These are phyloP conservation scores for Neospora caninum DNA, from an alignment of 169 alveolate species.

Conservation along the genomic window DNA sequence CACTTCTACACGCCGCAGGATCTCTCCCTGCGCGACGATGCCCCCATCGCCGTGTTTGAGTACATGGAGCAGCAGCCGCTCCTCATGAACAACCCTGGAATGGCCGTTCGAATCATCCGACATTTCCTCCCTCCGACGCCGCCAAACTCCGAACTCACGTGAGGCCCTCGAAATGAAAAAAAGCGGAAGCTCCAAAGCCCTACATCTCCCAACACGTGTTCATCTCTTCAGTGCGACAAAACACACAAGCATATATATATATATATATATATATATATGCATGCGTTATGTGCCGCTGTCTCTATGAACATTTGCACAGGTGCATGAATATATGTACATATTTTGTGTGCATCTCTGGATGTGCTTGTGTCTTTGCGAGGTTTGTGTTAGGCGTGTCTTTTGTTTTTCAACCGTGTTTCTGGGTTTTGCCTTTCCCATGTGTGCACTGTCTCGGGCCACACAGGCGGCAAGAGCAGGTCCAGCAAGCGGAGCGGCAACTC, in stretches of 20 bases:
- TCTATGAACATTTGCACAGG: background rate
- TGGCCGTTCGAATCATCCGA: slow-evolving; percentile 83
- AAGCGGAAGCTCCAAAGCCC: slow-evolving; percentile 24
- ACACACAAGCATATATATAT: background rate
- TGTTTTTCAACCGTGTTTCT: too few relatives aligned
- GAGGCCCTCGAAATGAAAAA: slow-evolving; percentile 39
- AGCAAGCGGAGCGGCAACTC: slow-evolving; percentile 39
- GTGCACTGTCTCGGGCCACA: background rate
- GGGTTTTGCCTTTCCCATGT: background rate
- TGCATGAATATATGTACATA: background rate
- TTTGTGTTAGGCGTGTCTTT: too few relatives aligned
- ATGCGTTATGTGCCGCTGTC: background rate
- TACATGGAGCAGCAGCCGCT: slow-evolving; percentile 86
- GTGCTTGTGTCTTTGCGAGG: too few relatives aligned
- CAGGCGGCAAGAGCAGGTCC: background rate
- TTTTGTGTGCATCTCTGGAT: background rate
- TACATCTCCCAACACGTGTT: background rate
- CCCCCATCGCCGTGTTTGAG: slow-evolving; percentile 84
- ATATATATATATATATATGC: background rate
- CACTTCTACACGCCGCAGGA: slow-evolving; percentile 75
- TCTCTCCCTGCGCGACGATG: slow-evolving; percentile 80
- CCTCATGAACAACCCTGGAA: slow-evolving; percentile 80
- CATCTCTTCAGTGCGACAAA: background rate
- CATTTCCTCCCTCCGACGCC: slow-evolving; percentile 72
- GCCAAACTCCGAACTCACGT: slow-evolving; percentile 34